Base-by-base conservation (phyloP, 345 rosid species). In the Euphorbia tirucalli region DNA sequence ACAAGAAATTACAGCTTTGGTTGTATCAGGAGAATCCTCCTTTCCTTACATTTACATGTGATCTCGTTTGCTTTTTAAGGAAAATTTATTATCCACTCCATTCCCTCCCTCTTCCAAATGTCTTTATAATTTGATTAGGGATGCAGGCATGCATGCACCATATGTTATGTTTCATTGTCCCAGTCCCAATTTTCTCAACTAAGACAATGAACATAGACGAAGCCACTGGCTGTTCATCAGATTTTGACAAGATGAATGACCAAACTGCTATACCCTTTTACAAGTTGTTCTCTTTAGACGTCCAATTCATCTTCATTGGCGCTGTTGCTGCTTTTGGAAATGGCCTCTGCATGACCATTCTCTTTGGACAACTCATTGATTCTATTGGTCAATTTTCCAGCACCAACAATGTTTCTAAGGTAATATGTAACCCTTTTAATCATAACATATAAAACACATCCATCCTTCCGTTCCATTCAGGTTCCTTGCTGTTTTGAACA, bases 281-380 rank as follows among this genome's bases (percentile, higher is more conserved):
- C 74, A 87, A 85, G 81, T 78, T 92, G 46, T 90, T 92, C 80
- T 85, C 90, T 0, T 55, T 73, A 10, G 92, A 92, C 74, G 60
- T 58, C 21, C 21, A 85, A 21, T 77, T 92, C 57, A 92, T 88
- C 89, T 61, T 81, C 32, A 43, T 78, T 0, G 96, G 96, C 11
- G 80, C 89, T 8, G 61, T 85, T 24, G 89, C 87, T 24, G 92
- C 90, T 0, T 49, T 83, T 30, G 88, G 84, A 16, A 85, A 87
- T 57, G 96, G 97, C 39, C 37, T 83, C 66, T 79, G 88, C 48
- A 77, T 89, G 96, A 82, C 93, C 3, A 32, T 92, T 27, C 56
- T 88, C 0, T 78, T 92, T 4, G 92, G 96, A 37, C 70, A 85
- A 10, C 74, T 54, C 14, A 18, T 61, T 27, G 35, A 74, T 50